Percentiles rank a stretch among this genome's conserved stretches.
These are phyloP conservation scores for Neofusicoccum laricinum DNA, from an alignment of 2,329 filamentous ascomycete species.

Conservation along the genomic window DNA sequence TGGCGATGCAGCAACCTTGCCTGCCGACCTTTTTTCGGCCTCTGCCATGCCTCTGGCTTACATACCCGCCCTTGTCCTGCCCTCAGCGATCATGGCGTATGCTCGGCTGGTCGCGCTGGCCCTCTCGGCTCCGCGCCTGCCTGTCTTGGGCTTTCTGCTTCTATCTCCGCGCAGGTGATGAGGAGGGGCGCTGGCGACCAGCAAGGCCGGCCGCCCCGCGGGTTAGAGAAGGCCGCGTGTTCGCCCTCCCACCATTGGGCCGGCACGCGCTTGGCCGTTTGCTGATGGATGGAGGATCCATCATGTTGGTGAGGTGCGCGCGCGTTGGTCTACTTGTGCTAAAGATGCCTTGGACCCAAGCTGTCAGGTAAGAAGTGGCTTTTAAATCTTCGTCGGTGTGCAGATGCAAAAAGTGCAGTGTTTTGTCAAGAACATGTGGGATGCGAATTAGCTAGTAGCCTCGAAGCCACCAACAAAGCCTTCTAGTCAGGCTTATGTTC, in stretches of 20 bases:
- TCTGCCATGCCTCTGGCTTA: not conserved
- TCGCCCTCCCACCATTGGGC: not conserved
- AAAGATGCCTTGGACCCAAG: not conserved
- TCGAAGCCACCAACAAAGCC: slow-evolving; percentile 1
- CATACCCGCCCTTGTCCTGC: not conserved
- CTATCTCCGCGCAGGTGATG: not conserved
- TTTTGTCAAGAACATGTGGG: not conserved
- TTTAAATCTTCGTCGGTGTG: not conserved
- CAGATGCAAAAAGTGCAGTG: not conserved
- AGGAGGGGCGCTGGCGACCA: not conserved
- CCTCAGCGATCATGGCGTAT: not conserved
- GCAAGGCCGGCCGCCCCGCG: not conserved
- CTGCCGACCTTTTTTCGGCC: not conserved
- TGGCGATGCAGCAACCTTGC: not conserved
- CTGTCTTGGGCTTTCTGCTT: not conserved
- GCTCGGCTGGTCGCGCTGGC: not conserved
- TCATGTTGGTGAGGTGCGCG: not conserved
- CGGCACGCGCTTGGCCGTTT: not conserved
- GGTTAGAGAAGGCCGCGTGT: slow-evolving; percentile 3
- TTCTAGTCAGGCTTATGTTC: slow-evolving; percentile 4
- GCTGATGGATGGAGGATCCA: not conserved
- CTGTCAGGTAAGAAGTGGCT: slow-evolving; percentile 5
- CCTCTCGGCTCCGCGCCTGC: not conserved
- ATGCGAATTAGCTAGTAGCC: not conserved
- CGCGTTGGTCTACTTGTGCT: no score